These are phyloP conservation scores for Plasmodium malariae DNA, from an alignment of 169 alveolate genomes.

Conservation along the genomic window DNA sequence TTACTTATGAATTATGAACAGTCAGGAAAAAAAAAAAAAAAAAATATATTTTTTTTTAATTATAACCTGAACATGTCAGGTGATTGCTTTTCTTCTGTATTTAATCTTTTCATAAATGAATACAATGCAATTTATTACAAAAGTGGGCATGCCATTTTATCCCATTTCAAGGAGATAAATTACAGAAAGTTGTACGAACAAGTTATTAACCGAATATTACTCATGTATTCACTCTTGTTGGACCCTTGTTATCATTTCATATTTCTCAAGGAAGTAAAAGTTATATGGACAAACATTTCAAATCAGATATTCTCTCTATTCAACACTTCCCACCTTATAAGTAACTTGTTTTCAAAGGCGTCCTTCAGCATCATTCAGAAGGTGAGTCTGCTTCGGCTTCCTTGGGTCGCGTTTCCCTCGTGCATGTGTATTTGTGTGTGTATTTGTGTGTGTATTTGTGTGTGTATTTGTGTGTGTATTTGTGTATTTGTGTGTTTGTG, in stretches of 20 bases:
- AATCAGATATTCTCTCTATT: slow-evolving; percentile 60
- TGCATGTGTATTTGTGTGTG: too few species aligned
- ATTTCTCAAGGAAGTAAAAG: slow-evolving; percentile 22
- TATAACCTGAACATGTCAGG: slow-evolving; percentile 36
- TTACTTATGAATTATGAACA: slow-evolving; percentile 57
- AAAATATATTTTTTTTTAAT: slow-evolving; percentile 13
- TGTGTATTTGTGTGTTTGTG: too few species aligned
- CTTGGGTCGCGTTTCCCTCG: neutral
- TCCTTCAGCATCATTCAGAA: slow-evolving; percentile 14
- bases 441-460: too few species aligned
- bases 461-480: too few species aligned
- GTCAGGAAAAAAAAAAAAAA: slow-evolving; percentile 13
- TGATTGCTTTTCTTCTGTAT: slow-evolving; percentile 25
- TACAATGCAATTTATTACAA: slow-evolving; percentile 24
- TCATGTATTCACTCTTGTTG: slow-evolving; percentile 20
- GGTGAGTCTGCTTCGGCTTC: neutral
- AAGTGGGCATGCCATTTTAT: neutral
- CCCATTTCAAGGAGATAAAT: neutral
- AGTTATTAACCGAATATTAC: slow-evolving; percentile 29
- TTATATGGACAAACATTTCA: slow-evolving; percentile 18
- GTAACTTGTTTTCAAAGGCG: slow-evolving; percentile 25
- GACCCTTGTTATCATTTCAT: neutral
- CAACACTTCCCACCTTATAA: slow-evolving; percentile 29
- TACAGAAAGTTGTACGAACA: slow-evolving; percentile 20
- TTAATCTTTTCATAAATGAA: slow-evolving; percentile 29